Evolutionary conservation across 345 rosid species (phyloP), one percentile per base, ranked within the genome.

Genomic region (Trapa bicornis): DNA sequence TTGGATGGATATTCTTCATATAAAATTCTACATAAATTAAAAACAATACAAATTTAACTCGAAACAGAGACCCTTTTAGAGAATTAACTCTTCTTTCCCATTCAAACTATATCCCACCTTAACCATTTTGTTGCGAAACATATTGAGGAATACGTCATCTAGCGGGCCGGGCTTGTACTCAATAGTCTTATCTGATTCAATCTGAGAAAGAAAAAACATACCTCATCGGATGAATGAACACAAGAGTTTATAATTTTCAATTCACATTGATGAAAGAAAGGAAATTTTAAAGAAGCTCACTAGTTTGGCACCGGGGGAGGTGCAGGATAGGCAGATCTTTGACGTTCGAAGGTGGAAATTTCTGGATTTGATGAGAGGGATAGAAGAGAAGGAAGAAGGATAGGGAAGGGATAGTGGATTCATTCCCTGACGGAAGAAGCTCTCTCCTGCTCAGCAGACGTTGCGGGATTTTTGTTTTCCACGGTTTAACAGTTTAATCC

Each of bases 71-170:
- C 67, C 36, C 5, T 8, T 15, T 38, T 36, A 47, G 2, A 6
- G 11, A 0, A 37, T 12, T 37, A 42, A 11, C 11, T 41, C 35
- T 32, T 56, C 37, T 32, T 10, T 35, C 5, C 32, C 12, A n/a
- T 17, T 39, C 17, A 14, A 42, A 47, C 37, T 58, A 2, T 68
- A 69, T 57, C 80, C 80, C 70, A 87, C 97, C 87, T 79, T 72
- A n/a, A 72, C 86, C 78, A 93, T 77, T 77, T 84, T 93, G 79
- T 73, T 78, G 15, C 96, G 85, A 70, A 90, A 90, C 71, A 83
- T 73, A 33, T 68, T 57, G 76, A 93, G 85, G 72, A 93, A 81
- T 68, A 85, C 61, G 45, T 78, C 79, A 67, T 89, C 98, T 62
- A 85, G 61, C 17, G 74, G 15, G 64, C 86, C 86, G 12, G 79